Base-by-base conservation (phyloP, 2,329 filamentous ascomycete species). In the Paecilomyces niveus region DNA sequence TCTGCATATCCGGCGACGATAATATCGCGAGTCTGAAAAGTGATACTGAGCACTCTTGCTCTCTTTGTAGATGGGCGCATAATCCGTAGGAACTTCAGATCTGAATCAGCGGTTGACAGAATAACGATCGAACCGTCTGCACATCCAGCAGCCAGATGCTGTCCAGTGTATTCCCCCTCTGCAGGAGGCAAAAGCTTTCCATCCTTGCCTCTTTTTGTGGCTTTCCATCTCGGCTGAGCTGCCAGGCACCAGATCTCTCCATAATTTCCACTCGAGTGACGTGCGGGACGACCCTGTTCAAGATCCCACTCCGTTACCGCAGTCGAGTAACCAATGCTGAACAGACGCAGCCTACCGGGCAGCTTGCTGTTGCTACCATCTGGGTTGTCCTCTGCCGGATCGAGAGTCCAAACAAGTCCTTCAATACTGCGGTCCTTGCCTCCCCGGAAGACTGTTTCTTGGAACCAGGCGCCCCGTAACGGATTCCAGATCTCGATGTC, bases 401-500 rank as follows among this genome's bases (percentile, higher is more conserved):
- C 92, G 58, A 91, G 90, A 49, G 89, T 91, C 94, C 94, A 99
- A 49, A 88, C 88, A 26, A 99, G 81, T 7, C 90, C 91, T 75
- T 99, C 94, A 61, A 97, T 88, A 68, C 89, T 95, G 63, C 92
- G 84, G 67, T 92, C 89, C 67, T 89, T 87, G 54, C 91, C 92
- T 62, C 93, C 92, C 35, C 85, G 84, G 55, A 97, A 87, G 61
- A 92, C 86, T 45, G 86, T 86, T 78, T 99, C 94, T 72, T 97
- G 94, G 63, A 91, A 84, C 94, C 94, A 99, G 61, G 82, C 80
- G 15, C 90, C 90, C 63, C 84, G 85, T 57, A 87, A 78, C 2
- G 93, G 92, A 73, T 96, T 96, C 94, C 94, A 99, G 64, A 99
- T 92, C 77, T 99, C 94, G 66, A 99, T 94, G 70, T 96, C 90